Evolutionary conservation across 768 basidiomycete species (phyloP).

Genomic region (Leucogyrophana mollusca): DNA sequence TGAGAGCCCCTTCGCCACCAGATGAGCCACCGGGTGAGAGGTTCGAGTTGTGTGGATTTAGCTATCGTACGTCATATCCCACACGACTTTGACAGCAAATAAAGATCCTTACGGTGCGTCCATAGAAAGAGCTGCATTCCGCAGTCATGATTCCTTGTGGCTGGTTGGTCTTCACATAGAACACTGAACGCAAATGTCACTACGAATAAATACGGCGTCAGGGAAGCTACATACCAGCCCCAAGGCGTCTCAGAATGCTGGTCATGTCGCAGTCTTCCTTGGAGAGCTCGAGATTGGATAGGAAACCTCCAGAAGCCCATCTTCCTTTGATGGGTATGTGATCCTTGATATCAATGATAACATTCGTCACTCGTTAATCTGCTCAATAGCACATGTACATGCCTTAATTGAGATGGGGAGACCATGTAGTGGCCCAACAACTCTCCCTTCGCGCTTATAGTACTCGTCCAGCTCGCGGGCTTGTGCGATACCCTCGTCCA

Average conservation of each 20-base stretch:
- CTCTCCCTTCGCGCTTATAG: slow-evolving; percentile 29
- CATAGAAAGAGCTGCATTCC: slow-evolving; percentile 25
- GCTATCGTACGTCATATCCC: slow-evolving; percentile 30
- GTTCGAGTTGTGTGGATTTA: slow-evolving; percentile 38
- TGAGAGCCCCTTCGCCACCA: slow-evolving; percentile 44
- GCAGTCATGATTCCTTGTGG: slow-evolving; percentile 35
- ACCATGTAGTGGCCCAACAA: slow-evolving; percentile 38
- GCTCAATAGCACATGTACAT: background rate
- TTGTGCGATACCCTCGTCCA: slow-evolving; percentile 31
- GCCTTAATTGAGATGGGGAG: slow-evolving; percentile 35
- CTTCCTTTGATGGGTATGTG: slow-evolving; percentile 37
- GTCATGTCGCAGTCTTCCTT: slow-evolving; percentile 15
- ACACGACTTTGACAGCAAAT: slow-evolving; percentile 20
- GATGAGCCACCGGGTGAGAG: slow-evolving; percentile 43
- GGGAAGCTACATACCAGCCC: slow-evolving; percentile 29
- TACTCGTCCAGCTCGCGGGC: slow-evolving; percentile 38
- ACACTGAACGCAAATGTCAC: slow-evolving; percentile 22
- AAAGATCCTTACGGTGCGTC: slow-evolving; percentile 7
- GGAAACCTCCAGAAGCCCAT: slow-evolving; percentile 33
- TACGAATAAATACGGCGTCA: slow-evolving; percentile 22
- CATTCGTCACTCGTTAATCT: background rate
- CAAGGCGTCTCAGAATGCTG: slow-evolving; percentile 32
- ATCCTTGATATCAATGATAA: slow-evolving; percentile 20
- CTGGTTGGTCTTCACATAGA: slow-evolving; percentile 34
- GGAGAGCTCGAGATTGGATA: slow-evolving; percentile 2